Percentiles rank a stretch among this genome's conserved stretches.
Evolutionary conservation across 495 filamentous ascomycete genomes (phyloP).

Genomic region (Lepidopterella palustris): DNA sequence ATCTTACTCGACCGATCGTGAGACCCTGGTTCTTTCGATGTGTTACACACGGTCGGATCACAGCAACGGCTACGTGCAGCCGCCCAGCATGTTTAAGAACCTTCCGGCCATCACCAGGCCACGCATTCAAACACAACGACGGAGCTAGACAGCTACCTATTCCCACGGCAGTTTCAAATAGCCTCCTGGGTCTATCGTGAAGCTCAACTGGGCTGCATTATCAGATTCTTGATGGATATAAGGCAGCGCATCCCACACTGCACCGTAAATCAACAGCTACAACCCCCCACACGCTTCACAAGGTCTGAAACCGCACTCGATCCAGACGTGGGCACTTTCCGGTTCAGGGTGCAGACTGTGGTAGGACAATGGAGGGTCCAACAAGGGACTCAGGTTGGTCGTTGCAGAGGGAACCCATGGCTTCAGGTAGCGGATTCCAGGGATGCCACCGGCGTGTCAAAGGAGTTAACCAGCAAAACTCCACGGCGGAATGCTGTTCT

Average conservation of each 20-base stretch:
- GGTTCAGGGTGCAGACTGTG: background rate
- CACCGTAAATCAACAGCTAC: background rate
- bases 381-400: background rate
- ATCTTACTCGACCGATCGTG: background rate
- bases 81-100: background rate
- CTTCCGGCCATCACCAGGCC: background rate
- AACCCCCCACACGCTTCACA: background rate
- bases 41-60: background rate
- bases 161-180: background rate
- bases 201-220: background rate
- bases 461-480: background rate
- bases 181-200: background rate
- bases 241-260: background rate
- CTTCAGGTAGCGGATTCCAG: background rate
- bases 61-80: background rate
- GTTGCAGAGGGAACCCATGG: background rate
- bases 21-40: background rate
- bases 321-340: background rate
- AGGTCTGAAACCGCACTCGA: background rate
- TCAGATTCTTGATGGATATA: background rate
- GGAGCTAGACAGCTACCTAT: background rate
- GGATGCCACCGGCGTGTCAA: background rate
- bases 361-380: background rate
- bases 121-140: conserved; percentile 1
- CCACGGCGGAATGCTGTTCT: background rate